phyloP scores from a whole-genome alignment of 2,329 filamentous ascomycete genomes.

The Fusarium veterinarium region DNA sequence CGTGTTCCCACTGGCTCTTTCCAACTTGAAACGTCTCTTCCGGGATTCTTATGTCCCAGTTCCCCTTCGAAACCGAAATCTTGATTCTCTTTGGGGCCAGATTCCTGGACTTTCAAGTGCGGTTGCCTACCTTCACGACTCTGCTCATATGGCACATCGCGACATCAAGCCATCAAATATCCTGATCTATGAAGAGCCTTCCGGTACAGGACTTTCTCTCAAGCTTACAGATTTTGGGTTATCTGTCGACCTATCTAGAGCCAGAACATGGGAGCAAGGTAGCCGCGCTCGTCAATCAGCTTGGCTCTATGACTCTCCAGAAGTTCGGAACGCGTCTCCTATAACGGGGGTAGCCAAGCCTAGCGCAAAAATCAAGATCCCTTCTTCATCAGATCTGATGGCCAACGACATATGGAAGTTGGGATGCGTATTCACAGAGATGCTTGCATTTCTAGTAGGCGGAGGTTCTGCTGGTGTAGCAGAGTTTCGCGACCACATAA shows the following conservation, averaged over 20 bases:
- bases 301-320: neutral
- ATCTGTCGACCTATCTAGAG: accelerated
- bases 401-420: neutral
- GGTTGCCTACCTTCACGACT: neutral
- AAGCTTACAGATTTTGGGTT: accelerated
- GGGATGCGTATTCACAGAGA: neutral
- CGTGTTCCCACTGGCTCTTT: neutral
- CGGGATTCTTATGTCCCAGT: accelerated
- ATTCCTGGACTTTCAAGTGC: accelerated
- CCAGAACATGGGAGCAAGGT: neutral
- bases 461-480: neutral
- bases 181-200: accelerated
- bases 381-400: neutral
- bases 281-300: neutral
- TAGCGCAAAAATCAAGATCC: accelerated
- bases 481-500: accelerated
- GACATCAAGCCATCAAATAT: neutral
- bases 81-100: accelerated
- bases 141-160: neutral
- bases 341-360: accelerated
- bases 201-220: accelerated
- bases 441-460: accelerated
- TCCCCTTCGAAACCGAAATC: accelerated
- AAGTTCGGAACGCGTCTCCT: accelerated
- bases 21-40: neutral